A percentile compares a stretch with the other conserved stretches of the same genome.
phyloP scores from a whole-genome alignment of 345 rosid species.

The Brassica incana region DNA sequence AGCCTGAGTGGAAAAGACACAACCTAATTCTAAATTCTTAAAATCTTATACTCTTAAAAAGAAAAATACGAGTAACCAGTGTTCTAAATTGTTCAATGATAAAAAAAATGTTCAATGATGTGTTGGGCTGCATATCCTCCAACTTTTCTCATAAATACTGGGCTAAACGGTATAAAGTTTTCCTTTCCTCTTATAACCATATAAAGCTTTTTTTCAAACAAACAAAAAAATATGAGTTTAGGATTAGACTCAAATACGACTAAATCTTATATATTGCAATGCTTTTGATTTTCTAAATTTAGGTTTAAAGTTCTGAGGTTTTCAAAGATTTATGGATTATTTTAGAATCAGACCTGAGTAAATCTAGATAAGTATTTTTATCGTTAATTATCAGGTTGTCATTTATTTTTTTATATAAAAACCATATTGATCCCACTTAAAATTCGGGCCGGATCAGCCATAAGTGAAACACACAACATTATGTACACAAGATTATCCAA shows the following conservation, averaged over 20 bases:
- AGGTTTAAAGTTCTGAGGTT: neutral
- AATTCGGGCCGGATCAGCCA: no score
- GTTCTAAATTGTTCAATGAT: no score
- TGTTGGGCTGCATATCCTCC: neutral
- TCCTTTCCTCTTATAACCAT: neutral
- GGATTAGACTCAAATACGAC: no score
- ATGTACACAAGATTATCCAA: no score
- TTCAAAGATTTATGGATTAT: neutral
- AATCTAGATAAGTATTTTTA: neutral
- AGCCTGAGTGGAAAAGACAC: neutral
- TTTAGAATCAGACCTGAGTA: neutral
- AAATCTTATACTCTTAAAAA: neutral
- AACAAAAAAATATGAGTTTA: no score
- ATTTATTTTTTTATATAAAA: no score
- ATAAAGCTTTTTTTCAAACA: no score
- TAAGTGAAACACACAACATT: no score
- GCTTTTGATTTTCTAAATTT: no score
- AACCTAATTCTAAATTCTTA: neutral
- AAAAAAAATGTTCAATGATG: constrained; percentile 1
- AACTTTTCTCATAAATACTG: no score
- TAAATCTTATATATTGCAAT: no score
- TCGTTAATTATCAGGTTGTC: neutral
- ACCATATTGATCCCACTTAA: no score
- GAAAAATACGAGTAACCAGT: neutral
- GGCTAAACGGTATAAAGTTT: neutral